Percentiles rank a stretch among this genome's conserved stretches.
Evolutionary conservation across 352 stramenopile species (phyloP).

Genomic region (Pythium grandisporangium): DNA sequence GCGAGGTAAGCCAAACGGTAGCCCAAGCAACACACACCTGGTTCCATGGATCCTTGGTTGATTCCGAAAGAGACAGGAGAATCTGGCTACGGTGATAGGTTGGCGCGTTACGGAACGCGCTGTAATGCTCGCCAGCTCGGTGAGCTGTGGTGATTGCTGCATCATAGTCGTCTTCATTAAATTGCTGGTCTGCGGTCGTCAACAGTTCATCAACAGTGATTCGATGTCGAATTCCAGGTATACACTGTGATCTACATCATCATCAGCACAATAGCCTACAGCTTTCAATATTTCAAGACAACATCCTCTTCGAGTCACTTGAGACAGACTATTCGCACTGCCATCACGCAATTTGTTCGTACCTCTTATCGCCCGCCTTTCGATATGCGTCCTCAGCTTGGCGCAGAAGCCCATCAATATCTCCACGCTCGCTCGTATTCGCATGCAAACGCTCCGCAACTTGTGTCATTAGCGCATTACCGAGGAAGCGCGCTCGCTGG

Average conservation of each 20-base stretch:
- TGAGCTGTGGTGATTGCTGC: background rate
- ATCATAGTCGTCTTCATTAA: background rate
- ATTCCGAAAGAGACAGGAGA: background rate
- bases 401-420: background rate
- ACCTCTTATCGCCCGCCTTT: conserved; percentile 7
- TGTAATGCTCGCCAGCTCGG: background rate
- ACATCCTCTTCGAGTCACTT: no score
- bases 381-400: conserved; percentile 7
- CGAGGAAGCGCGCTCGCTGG: background rate
- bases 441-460: background rate
- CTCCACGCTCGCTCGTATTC: background rate
- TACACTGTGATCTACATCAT: background rate
- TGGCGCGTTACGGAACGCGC: background rate
- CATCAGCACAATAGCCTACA: no score
- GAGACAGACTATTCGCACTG: no score
- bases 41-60: background rate
- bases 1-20: no score
- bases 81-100: background rate
- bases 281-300: no score
- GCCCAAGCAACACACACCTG: no score
- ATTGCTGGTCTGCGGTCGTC: background rate
- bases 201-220: background rate
- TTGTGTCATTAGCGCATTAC: background rate
- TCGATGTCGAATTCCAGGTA: background rate
- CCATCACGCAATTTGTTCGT: background rate